Percentiles rank a stretch among this genome's conserved stretches.
These are phyloP conservation scores for Pseudopyricularia cyperi DNA, from an alignment of 2,329 filamentous ascomycete genomes.

Conservation along the genomic window DNA sequence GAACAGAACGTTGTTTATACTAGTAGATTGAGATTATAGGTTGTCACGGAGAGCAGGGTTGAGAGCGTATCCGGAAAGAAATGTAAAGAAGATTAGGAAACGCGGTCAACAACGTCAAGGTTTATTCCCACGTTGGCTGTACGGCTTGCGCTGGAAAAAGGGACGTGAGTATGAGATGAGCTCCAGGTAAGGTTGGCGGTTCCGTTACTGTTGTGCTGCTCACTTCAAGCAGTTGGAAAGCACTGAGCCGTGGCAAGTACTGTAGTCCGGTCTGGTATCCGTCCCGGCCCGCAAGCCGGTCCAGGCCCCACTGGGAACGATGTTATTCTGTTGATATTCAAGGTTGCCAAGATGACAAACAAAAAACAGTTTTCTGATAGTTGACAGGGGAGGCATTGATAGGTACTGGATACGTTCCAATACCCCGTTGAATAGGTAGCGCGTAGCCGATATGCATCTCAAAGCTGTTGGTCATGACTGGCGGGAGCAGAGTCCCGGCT, in stretches of 20 bases:
- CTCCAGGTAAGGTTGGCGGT: not conserved
- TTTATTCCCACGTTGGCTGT: not conserved
- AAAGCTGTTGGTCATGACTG: too few relatives aligned
- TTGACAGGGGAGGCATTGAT: not conserved
- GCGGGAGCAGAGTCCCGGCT: too few relatives aligned
- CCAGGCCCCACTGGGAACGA: not conserved
- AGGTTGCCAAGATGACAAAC: not conserved
- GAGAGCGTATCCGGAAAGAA: not conserved
- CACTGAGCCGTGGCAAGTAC: not conserved
- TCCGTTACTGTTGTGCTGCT: not conserved
- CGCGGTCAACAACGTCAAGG: not conserved
- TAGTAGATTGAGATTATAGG: too few relatives aligned
- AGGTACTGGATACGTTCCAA: too few relatives aligned
- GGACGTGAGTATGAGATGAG: not conserved
- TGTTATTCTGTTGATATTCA: not conserved
- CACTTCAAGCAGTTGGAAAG: not conserved
- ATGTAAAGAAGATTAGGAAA: not conserved
- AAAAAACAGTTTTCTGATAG: not conserved
- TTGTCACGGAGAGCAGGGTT: too few relatives aligned
- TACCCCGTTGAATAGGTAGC: too few relatives aligned
- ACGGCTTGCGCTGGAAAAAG: not conserved
- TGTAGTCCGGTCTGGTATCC: not conserved
- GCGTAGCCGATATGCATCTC: too few relatives aligned
- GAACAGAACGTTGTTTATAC: too few relatives aligned
- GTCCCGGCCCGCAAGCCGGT: not conserved